Base-by-base conservation (phyloP, 306 rosid genomes). In the Hylodesmum podocarpum region DNA sequence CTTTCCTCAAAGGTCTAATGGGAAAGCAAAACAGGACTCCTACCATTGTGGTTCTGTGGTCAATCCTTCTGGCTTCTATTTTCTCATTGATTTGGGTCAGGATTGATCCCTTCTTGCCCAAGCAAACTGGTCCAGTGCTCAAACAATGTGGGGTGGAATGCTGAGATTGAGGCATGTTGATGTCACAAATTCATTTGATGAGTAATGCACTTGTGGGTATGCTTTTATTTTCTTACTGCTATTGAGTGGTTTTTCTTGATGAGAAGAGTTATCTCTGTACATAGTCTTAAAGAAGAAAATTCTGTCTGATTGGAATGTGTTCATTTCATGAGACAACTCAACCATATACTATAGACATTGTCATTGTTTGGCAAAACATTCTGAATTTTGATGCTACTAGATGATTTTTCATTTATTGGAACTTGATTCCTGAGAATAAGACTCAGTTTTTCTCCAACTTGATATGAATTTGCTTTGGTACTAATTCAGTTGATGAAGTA, bases 1-100 rank as follows among this genome's bases (percentile, higher is more conserved):
- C 88, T 75, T 85, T 85, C 88, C 88, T 85, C 59, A 85, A 85
- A 82, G 88, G 88, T 85, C 84, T 85, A 0, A 81, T 85, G 88
- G 88, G 88, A 57, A 85, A 73, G 73, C 88, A 85, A 50, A 85
- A 85, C 51, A 85, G 88, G 39, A 85, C 86, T 41, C 88, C 88
- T 16, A 85, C 88, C 14, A 85, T 85, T 75, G 88, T 85, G 0
- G 80, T 85, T 11, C 57, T 85, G 14, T 85, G 88, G 88, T 85
- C 88, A 63, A 79, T 85, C 53, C 86, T 85, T 55, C 54, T 85
- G 1, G 86, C 88, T 37, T 81, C 86, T 18, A 85, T 81, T 58
- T 82, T 85, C 80, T 81, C 88, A 39, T 78, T 85, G 86, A 81
- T 85, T 79, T 85, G 88, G 88, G 88, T 85, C 55, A 41, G 88